Percentiles rank a stretch among this genome's conserved stretches.
These are phyloP conservation scores for Nakaseomyces uthaithaninus DNA, from an alignment of 1,139 yeast genomes.

Conservation along the genomic window DNA sequence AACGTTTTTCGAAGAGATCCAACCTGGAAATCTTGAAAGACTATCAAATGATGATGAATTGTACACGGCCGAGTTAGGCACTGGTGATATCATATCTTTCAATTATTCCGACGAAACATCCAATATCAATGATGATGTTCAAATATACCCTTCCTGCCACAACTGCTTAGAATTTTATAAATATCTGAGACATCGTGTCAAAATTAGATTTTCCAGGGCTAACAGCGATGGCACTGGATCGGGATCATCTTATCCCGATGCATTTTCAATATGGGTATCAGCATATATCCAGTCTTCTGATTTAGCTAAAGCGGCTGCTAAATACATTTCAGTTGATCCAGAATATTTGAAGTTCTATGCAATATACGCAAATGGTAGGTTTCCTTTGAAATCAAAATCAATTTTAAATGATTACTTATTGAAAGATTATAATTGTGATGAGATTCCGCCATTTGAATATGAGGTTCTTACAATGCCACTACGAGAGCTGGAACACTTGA, in stretches of 20 bases:
- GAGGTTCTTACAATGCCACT: constrained; percentile 71
- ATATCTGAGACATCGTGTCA: constrained; percentile 60
- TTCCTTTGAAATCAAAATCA: constrained; percentile 33
- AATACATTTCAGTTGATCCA: constrained; percentile 47
- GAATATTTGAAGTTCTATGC: constrained; percentile 58
- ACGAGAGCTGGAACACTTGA: constrained; percentile 69
- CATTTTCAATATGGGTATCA: constrained; percentile 63
- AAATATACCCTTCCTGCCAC: constrained; percentile 25
- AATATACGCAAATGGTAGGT: constrained; percentile 48
- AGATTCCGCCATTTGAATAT: constrained; percentile 50
- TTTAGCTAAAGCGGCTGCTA: constrained; percentile 53
- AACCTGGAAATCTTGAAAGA: constrained; percentile 51
- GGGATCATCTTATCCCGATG: constrained; percentile 18
- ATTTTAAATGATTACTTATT: constrained; percentile 38
- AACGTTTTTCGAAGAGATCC: constrained; percentile 61
- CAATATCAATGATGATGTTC: constrained; percentile 13
- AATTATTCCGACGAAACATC: constrained; percentile 32
- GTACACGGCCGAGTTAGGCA: constrained; percentile 56
- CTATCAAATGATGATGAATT: constrained; percentile 35
- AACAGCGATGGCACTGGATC: constrained; percentile 40
- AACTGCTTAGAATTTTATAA: constrained; percentile 49
- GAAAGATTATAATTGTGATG: constrained; percentile 42
- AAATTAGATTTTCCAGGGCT: constrained; percentile 41
- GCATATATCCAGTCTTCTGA: constrained; percentile 50
- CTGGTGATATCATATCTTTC: constrained; percentile 72